Evolutionary conservation across 2,329 filamentous ascomycete genomes (phyloP), one percentile per base, ranked within the genome.

Genomic region (Drechslerella coelobrocha): DNA sequence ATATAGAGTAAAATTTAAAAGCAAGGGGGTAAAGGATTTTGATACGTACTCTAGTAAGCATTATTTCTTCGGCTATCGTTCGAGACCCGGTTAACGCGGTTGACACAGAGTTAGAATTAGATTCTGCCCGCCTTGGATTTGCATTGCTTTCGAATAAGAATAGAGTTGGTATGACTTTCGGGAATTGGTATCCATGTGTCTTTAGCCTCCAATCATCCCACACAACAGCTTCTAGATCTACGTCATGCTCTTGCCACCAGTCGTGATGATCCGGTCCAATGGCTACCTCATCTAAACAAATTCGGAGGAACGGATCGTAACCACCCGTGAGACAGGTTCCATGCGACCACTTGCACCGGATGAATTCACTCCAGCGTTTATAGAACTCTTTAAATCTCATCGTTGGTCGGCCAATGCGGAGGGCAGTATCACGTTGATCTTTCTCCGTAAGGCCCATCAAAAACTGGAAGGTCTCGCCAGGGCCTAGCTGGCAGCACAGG

Each of bases 191-290:
- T 6, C 60, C 60, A 50, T 41, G 56, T 24, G 39, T 24, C 21
- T 55, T 37, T 37, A 63, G 51, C 23, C 60, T 52, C 60, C 60
- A 63, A 41, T 63, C 60, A 31, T 63, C 51, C 60, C 60, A 63
- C 41, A 63, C 23, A 9, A 56, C 24, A 21, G 50, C 50, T 1
- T 29, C 17, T 2, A 5, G 27, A 50, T 63, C 41, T 29, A 43
- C 41, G 0, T 5, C 34, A 24, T 8, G 10, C 8, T 1, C 5
- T n/a, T n/a, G n/a, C 60, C 60, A 63, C 60, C 60, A 63, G 2
- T 23, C 12, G 3, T 0, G n/a, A 41, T 54, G 5, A 9, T 3
- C 14, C 4, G 9, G 8, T 10, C 0, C 1, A 24, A 63, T 12
- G 1, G 23, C n/a, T 23, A 27, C 14, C 9, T 37, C 24, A 23